Base-by-base conservation (phyloP, 257 asterid genomes). In the Solanum arcanum region DNA sequence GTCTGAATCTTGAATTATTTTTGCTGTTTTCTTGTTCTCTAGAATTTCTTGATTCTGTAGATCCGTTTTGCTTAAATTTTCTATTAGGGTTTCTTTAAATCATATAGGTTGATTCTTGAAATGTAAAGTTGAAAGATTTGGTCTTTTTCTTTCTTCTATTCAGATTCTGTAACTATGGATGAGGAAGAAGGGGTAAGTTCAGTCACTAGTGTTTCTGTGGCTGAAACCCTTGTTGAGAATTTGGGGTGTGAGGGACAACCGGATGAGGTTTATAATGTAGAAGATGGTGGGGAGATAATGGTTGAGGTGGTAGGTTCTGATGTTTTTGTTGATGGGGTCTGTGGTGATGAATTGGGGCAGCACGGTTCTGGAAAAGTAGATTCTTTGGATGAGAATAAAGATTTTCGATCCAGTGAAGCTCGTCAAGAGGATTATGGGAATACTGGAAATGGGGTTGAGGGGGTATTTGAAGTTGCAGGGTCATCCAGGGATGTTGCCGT, bases 271-370 rank as follows among this genome's bases (percentile, higher is more conserved):
- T 91, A 35, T 86, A 90, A 70, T 49, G 96, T 83, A 82, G 93
- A 91, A 42, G 96, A 92, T 49, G 95, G 89, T 21, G 96, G 88
- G 81, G 98, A 95, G 89, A 89, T 94, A 83, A 95, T 95, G 98
- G 94, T 95, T 42, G 99, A 95, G 88, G 88, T 95, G 88, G 98
- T 95, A 87, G 98, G 97, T 70, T 92, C 99, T 27, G 95, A 95
- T 90, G 96, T 94, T 86, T 91, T 87, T 89, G 97, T 95, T 59
- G 98, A 94, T 93, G 98, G 98, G 76, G 86, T 94, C 23, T 42
- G 83, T 56, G 83, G 77, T 39, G 82, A 42, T 70, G 90, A 87
- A 85, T 86, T 9, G 91, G 76, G 84, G 64, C 90, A 11, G 82
- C 86, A 52, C 89, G 90, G 83, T 91, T 70, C 83, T 91, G 80